A percentile compares a stretch with the other conserved stretches of the same genome.
phyloP scores from a whole-genome alignment of 495 filamentous ascomycete genomes.

The Penicillium macrosclerotiorum region DNA sequence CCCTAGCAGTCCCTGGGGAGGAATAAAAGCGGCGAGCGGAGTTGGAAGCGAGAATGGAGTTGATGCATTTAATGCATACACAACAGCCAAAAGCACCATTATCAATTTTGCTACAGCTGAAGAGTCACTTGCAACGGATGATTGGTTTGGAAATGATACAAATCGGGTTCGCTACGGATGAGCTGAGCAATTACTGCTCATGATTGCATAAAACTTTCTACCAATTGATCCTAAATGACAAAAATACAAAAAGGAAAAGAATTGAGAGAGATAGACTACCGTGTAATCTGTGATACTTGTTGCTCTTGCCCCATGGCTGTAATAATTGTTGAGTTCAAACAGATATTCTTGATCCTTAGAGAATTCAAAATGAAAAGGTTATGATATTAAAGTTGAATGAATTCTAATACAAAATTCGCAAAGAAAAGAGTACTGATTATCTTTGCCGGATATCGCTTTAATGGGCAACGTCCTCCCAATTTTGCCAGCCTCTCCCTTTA shows the following conservation, averaged over 20 bases:
- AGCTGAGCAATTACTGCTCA: too few relatives aligned
- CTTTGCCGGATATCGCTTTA: too few relatives aligned
- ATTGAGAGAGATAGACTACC: too few relatives aligned
- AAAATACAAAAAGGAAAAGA: background rate
- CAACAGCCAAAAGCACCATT: constrained; percentile 22
- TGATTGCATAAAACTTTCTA: background rate
- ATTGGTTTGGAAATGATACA: constrained; percentile 20
- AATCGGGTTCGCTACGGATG: constrained; percentile 20
- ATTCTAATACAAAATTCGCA: too few relatives aligned
- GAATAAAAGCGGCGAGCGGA: constrained; percentile 19
- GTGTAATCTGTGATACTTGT: too few relatives aligned
- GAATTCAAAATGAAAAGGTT: too few relatives aligned
- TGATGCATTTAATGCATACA: constrained; percentile 26
- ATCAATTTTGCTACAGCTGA: constrained; percentile 21
- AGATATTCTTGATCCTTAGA: too few relatives aligned
- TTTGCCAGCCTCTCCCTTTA: constrained; percentile 89
- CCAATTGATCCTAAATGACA: too few relatives aligned
- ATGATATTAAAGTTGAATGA: too few relatives aligned
- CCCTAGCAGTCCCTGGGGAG: constrained; percentile 28
- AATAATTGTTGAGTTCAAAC: too few relatives aligned
- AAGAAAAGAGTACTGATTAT: too few relatives aligned
- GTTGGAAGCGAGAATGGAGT: constrained; percentile 28
- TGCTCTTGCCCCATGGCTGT: too few relatives aligned
- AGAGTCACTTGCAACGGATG: constrained; percentile 18
- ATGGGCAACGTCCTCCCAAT: constrained; percentile 63